These are phyloP conservation scores for Megacollybia platyphylla DNA, from an alignment of 1,284 basidiomycete genomes.

Conservation along the genomic window DNA sequence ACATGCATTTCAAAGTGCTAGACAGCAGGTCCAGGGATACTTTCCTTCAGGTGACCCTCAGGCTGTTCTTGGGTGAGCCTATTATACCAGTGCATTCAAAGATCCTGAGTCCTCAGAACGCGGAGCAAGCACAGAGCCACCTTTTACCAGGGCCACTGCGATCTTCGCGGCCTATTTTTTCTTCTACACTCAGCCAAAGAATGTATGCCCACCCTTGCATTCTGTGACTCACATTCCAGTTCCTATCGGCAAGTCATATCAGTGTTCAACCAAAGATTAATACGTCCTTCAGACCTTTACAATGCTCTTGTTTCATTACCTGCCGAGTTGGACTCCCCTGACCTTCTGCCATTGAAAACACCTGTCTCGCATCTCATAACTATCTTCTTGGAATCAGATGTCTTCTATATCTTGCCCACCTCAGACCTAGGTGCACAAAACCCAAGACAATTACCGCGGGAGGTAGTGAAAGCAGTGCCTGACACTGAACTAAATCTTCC, in stretches of 20 bases:
- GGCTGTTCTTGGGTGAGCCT: conserved; percentile 53
- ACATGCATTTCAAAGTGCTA: conserved; percentile 59
- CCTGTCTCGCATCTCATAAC: conserved; percentile 34
- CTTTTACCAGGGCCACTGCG: conserved; percentile 38
- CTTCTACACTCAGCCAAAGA: conserved; percentile 48
- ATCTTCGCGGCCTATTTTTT: conserved; percentile 61
- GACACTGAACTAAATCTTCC: conserved; percentile 11
- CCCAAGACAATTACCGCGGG: conserved; percentile 52
- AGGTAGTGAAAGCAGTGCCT: conserved; percentile 28
- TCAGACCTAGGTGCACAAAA: conserved; percentile 37
- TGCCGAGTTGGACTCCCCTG: conserved; percentile 20
- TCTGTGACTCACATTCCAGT: conserved; percentile 36
- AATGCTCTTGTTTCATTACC: conserved; percentile 32
- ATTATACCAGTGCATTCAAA: neutral
- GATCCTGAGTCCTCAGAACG: conserved; percentile 29
- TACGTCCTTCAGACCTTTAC: conserved; percentile 34
- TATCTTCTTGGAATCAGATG: conserved; percentile 27
- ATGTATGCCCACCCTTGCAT: conserved; percentile 35
- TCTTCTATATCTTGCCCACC: conserved; percentile 47
- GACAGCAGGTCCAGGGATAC: conserved; percentile 48
- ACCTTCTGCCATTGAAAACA: conserved; percentile 31
- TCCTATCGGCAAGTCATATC: conserved; percentile 34
- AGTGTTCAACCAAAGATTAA: conserved; percentile 3
- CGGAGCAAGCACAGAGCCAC: conserved; percentile 29
- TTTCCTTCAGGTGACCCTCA: conserved; percentile 41